These are phyloP conservation scores for Aristolochia fimbriata DNA, from an alignment of 164 flowering plant genomes.

Conservation along the genomic window DNA sequence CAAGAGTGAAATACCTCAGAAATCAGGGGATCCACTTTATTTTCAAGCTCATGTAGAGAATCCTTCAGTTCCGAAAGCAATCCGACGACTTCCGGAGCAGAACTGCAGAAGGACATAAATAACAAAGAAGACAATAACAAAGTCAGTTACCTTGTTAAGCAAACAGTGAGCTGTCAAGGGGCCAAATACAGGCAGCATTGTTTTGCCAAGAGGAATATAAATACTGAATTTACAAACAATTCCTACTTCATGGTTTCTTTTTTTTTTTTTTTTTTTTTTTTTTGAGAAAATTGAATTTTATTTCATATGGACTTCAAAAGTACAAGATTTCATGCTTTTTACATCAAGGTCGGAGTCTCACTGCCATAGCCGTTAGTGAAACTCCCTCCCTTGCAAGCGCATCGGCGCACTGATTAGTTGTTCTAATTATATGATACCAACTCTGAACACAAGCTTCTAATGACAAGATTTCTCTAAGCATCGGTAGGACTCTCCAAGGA, in stretches of 20 bases:
- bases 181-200: neutral
- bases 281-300: no score
- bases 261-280: no score
- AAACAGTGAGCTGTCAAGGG: neutral
- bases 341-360: no score
- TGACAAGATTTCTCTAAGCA: no score
- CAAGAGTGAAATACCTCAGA: conserved; percentile 41
- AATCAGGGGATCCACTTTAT: conserved; percentile 58
- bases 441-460: no score
- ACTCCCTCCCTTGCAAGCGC: no score
- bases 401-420: no score
- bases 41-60: conserved; percentile 53
- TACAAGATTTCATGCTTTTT: no score
- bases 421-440: no score
- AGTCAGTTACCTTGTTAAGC: neutral
- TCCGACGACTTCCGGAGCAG: conserved; percentile 82
- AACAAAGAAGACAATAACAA: neutral
- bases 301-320: no score
- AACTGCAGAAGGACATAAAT: conserved; percentile 27
- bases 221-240: neutral
- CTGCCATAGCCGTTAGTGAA: no score
- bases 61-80: conserved; percentile 62
- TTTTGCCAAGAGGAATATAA: neutral
- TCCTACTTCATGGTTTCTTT: neutral
- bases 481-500: no score